phyloP scores from a whole-genome alignment of 1,284 basidiomycete genomes.

The Cystobasidiaceae sp. region DNA sequence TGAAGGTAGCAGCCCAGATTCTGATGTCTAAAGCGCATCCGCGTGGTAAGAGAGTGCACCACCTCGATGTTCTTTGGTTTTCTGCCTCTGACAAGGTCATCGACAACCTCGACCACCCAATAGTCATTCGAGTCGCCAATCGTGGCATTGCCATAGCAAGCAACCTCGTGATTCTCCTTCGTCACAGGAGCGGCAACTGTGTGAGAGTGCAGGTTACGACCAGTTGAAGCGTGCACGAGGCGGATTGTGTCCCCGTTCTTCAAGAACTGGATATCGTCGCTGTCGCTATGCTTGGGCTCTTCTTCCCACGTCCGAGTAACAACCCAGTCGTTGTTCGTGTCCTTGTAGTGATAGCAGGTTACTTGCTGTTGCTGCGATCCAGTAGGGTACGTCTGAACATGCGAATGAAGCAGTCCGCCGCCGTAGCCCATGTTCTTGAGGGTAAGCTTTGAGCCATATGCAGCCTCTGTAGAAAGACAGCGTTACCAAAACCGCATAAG shows the following conservation, averaged over 20 bases:
- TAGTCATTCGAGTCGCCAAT: conserved; percentile 83
- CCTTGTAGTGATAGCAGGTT: conserved; percentile 99
- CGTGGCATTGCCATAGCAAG: conserved; percentile 82
- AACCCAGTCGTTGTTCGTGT: conserved; percentile 90
- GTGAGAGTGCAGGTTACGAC: conserved; percentile 91
- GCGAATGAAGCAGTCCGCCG: conserved; percentile 91
- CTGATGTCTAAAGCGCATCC: conserved; percentile 76
- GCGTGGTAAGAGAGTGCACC: conserved; percentile 84
- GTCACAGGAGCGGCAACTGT: conserved; percentile 78
- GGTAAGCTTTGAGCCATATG: conserved; percentile 83
- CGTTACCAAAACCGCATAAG: conserved; percentile 24
- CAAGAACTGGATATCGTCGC: conserved; percentile 62
- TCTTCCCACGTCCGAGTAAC: conserved; percentile 77
- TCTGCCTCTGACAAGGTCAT: conserved; percentile 68
- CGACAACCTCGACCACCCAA: conserved; percentile 91
- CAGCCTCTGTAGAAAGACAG: conserved; percentile 60
- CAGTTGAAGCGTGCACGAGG: conserved; percentile 72
- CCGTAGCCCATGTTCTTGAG: conserved; percentile 98
- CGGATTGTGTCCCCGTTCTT: conserved; percentile 73
- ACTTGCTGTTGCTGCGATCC: conserved; percentile 96
- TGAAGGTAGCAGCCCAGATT: conserved; percentile 78
- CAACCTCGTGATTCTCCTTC: conserved; percentile 86
- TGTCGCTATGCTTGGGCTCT: conserved; percentile 59
- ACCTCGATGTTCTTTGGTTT: conserved; percentile 54
- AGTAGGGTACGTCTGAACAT: conserved; percentile 85